Evolutionary conservation across 1,284 basidiomycete species (phyloP), one percentile per base, ranked within the genome.

Genomic region (Trametes hirsuta): DNA sequence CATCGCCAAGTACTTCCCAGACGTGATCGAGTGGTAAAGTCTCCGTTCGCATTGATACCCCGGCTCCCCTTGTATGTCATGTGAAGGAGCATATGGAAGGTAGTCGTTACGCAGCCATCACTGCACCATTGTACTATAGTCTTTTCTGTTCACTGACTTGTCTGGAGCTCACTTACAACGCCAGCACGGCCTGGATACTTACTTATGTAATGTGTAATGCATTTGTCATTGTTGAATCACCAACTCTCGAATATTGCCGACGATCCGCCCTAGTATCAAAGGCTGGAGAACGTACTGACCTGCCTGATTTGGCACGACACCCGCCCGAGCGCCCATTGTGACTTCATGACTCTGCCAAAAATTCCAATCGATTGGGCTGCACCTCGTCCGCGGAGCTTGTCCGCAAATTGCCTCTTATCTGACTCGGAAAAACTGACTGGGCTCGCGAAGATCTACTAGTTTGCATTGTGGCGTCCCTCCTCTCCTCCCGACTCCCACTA

Each of bases 1-100:
- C 30, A 95, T 96, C 71, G 81, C 82, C 34, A 94, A 94, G 74
- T 96, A 86, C 79, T 95, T 97, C 81, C 91, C 92, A 35, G 76
- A 82, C 0, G 81, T 86, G 58, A 77, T 94, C 46, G 85, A 93
- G 64, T 94, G 92, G 93, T 95, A 72, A 74, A 24, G 24, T 25
- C 34, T 36, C 21, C 6, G 12, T 12, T 37, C 15, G 18, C 8
- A 14, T 12, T 34, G 8, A 15, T 24, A 22, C 14, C 8, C 15
- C 15, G 6, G 21, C 6, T 24, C 30, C n/a, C 18, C 8, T 40
- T 41, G 37, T 51, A 30, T 12, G 39, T 12, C 21, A n/a, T 44
- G 5, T 40, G 39, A 12, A 40, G 39, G 5, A 40, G 39, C 39
- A 47, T 10, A 24, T 47, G 11, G 24, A 47, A 30, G 14, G 22